phyloP scores from a whole-genome alignment of 176 grass and related monocot species.

The Oropetium thomaeum region DNA sequence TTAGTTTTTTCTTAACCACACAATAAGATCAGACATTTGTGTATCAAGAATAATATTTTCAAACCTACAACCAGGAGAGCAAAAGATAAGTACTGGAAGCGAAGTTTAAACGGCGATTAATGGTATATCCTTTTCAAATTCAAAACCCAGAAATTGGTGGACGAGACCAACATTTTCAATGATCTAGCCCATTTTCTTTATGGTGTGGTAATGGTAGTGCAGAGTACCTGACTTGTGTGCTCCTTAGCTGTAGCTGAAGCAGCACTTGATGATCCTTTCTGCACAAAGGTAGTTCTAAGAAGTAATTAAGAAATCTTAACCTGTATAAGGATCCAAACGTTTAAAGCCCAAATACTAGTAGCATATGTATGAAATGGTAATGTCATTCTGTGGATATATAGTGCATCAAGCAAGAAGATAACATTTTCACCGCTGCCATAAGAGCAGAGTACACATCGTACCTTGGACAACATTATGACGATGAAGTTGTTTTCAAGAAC shows the following conservation, averaged over 20 bases:
- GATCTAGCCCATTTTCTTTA: background rate
- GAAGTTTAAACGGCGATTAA: background rate
- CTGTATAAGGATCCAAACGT: background rate
- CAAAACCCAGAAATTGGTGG: background rate
- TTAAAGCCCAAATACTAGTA: background rate
- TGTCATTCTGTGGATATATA: background rate
- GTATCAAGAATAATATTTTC: slow-evolving; percentile 1
- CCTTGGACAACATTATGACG: slow-evolving; percentile 87
- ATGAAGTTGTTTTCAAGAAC: slow-evolving; percentile 72
- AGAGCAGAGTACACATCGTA: slow-evolving; percentile 3
- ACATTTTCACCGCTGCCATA: background rate
- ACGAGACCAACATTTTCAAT: background rate
- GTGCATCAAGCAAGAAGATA: background rate
- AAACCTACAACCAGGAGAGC: background rate
- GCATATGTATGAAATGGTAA: background rate
- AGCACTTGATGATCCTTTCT: slow-evolving; percentile 73
- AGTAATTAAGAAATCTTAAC: background rate
- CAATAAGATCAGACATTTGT: background rate
- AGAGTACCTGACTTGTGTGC: slow-evolving; percentile 46
- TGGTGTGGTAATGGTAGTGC: background rate
- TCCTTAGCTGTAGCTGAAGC: slow-evolving; percentile 43
- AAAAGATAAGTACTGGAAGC: background rate
- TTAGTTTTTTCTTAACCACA: background rate
- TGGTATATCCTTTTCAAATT: background rate
- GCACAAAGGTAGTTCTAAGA: slow-evolving; percentile 15